A percentile compares a stretch with the other conserved stretches of the same genome.
These are phyloP conservation scores for Heliamphora pulchella DNA, from an alignment of 179 eudicot species.

Conservation along the genomic window DNA sequence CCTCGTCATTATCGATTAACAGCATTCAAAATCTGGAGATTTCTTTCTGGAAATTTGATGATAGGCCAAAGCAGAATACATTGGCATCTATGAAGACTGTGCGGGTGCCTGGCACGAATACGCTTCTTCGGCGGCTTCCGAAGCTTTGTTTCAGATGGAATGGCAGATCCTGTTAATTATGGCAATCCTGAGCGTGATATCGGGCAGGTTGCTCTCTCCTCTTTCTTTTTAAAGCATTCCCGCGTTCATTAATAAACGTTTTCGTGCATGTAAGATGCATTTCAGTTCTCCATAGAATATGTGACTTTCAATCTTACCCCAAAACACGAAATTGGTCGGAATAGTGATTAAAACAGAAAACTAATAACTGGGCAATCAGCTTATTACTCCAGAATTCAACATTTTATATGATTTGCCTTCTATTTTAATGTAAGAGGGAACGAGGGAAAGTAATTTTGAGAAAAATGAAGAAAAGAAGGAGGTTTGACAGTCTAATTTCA, in stretches of 20 bases:
- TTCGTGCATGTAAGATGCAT: not conserved
- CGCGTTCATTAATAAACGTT: not conserved
- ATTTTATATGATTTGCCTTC: not conserved
- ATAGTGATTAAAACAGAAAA: not conserved
- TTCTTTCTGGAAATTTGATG: constrained; percentile 23
- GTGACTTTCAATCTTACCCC: too few species aligned
- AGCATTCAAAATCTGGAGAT: not conserved
- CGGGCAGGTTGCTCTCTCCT: constrained; percentile 47
- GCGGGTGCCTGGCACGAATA: constrained; percentile 20
- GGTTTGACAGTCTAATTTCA: not conserved
- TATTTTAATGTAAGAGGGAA: not conserved
- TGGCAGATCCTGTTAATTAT: constrained; percentile 84
- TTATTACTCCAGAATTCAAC: too few species aligned
- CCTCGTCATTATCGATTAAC: not conserved
- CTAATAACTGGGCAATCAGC: not conserved
- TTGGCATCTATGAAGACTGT: constrained; percentile 37
- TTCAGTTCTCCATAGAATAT: not conserved
- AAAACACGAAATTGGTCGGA: too few species aligned
- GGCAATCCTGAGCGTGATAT: constrained; percentile 65
- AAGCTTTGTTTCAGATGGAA: constrained; percentile 68
- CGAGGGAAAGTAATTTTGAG: not conserved
- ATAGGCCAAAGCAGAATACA: constrained; percentile 21
- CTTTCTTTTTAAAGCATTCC: not conserved
- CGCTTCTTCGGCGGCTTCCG: constrained; percentile 25
- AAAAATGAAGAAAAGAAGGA: too few species aligned